Evolutionary conservation across 768 basidiomycete genomes (phyloP), one percentile per base, ranked within the genome.

Genomic region (Coprinopsis cinerea): DNA sequence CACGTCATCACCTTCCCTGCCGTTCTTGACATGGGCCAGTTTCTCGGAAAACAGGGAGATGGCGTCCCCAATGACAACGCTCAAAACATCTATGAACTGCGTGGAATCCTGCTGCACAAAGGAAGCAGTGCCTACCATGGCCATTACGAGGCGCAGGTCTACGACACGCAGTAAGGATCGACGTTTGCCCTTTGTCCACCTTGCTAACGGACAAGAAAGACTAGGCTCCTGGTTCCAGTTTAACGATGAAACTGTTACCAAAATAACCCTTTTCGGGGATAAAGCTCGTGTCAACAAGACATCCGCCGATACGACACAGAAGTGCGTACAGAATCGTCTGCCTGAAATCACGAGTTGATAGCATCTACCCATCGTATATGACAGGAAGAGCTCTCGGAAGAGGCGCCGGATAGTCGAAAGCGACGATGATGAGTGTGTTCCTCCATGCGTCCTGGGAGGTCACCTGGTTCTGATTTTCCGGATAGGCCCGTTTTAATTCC

Each of bases 91-190:
- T 98, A 97, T 58, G 87, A 94, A 45, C 67, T 98, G 43, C 77
- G 83, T 45, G 94, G 89, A 2, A 81, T 97, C 9, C 68, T 98
- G 10, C 65, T 92, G 51, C 95, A 98, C 68, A 91, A 90, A 60
- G 95, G 95, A 3, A 58, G 78, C n/a, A 93, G 89, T 63, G 95
- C 94, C 26, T 88, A 96, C 68, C 84, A 88, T 55, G 90, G 90
- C 3, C 89, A 92, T 62, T 92, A 93, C 60, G 87, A 89, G 63
- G 88, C 87, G 13, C 87, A 91, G 59, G 87, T 91, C 17, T 81
- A 82, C 57, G 88, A 92, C 61, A 67, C 68, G 18, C 65, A 68
- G 89, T 92, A 59, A 48, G 81, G 69, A n/a, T 22, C 9, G 40
- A 23, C 62, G 36, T 17, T 54, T 40, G 28, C 20, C 26, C 22